Conservation (phyloP, 768 basidiomycete genomes). For the Lentinula guzmanii region DNA sequence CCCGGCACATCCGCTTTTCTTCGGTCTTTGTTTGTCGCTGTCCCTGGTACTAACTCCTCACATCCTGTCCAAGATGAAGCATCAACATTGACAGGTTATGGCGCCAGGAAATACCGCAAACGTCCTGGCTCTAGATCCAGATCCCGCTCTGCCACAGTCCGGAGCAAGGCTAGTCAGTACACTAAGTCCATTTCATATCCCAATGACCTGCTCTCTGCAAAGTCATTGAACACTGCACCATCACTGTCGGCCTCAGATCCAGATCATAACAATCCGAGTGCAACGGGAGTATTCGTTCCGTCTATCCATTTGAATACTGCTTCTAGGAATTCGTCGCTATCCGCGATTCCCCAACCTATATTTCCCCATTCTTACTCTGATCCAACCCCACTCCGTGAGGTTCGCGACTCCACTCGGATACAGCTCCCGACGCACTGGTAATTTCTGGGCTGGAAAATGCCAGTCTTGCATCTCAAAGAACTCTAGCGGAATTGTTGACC, state of each 20-base stretch:
- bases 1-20: conserved; percentile 23
- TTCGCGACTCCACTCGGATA: conserved; percentile 14
- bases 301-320: conserved; percentile 4
- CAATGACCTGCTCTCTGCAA: conserved; percentile 20
- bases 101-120: conserved; percentile 3
- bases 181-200: conserved; percentile 29
- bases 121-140: background rate
- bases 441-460: conserved; percentile 68
- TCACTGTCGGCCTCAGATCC: conserved; percentile 9
- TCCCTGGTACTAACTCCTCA: conserved; percentile 9
- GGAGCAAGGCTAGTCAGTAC: conserved; percentile 10
- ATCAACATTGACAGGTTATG: conserved; percentile 1
- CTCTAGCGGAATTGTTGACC: conserved; percentile 45
- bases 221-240: background rate
- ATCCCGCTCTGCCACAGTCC: conserved; percentile 1
- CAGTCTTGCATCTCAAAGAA: conserved; percentile 46
- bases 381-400: conserved; percentile 19
- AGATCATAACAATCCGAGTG: conserved; percentile 5
- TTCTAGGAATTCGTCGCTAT: conserved; percentile 4
- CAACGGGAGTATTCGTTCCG: background rate
- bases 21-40: conserved; percentile 29
- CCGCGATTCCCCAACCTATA: conserved; percentile 12
- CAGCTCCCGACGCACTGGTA: conserved; percentile 53
- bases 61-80: conserved; percentile 11
- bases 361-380: conserved; percentile 29